Evolutionary conservation across 192 early-diverging fungal genomes (phyloP).

Genomic region (Kappamyces sp.): DNA sequence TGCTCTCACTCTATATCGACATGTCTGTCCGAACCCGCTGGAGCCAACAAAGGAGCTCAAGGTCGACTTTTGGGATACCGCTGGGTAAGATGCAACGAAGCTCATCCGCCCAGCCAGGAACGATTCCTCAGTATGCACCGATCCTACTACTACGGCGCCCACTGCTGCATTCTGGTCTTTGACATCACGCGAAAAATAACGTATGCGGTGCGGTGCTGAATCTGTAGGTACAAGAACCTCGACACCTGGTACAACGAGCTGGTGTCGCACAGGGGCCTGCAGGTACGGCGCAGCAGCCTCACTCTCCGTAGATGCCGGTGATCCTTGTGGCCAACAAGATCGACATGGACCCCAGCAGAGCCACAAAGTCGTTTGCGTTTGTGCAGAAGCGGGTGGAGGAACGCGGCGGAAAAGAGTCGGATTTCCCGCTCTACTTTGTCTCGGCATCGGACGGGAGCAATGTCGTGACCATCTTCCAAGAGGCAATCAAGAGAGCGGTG

Average conservation of each 20-base stretch:
- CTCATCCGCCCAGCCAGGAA: conserved; percentile 29
- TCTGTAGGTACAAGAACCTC: conserved; percentile 42
- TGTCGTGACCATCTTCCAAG: conserved; percentile 49
- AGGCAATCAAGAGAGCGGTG: conserved; percentile 38
- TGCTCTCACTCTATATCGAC: conserved; percentile 48
- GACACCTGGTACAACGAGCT: conserved; percentile 55
- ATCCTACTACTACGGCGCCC: conserved; percentile 49
- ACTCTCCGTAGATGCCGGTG: conserved; percentile 37
- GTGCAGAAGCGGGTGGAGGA: conserved; percentile 31
- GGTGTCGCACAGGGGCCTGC: conserved; percentile 22
- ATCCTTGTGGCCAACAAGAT: conserved; percentile 59
- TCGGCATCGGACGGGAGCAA: conserved; percentile 52
- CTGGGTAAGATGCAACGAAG: conserved; percentile 20
- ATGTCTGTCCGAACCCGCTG: conserved; percentile 15
- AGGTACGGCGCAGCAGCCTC: background rate
- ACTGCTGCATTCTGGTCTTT: conserved; percentile 46
- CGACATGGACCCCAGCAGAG: conserved; percentile 49
- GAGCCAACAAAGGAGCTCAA: conserved; percentile 18
- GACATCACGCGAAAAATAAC: conserved; percentile 59
- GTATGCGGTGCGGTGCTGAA: conserved; percentile 13
- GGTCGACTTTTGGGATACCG: conserved; percentile 56
- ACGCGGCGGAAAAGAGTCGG: conserved; percentile 26
- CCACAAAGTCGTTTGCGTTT: conserved; percentile 46
- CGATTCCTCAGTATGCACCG: conserved; percentile 52
- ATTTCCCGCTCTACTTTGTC: conserved; percentile 34